A percentile compares a stretch with the other conserved stretches of the same genome.
Evolutionary conservation across 208 protist genomes (phyloP).

Genomic region (Naegleria gruberi): DNA sequence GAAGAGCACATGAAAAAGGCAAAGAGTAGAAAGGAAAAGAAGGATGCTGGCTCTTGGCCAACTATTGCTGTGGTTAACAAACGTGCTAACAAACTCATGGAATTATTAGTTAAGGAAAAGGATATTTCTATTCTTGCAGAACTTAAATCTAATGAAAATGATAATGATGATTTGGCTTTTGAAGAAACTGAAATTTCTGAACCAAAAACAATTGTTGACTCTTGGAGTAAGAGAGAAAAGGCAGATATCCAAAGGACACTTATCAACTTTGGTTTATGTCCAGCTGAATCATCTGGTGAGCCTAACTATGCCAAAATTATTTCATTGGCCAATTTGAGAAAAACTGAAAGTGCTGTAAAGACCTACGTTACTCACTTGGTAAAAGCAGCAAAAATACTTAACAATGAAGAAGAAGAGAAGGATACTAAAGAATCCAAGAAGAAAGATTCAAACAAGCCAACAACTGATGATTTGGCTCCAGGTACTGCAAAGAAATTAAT

Average conservation of each 20-base stretch:
- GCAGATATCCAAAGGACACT: not conserved
- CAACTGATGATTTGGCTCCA: not conserved
- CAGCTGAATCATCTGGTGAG: not conserved
- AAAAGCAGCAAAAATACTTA: not conserved
- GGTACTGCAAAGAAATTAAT: not conserved
- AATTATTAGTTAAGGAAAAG: not conserved
- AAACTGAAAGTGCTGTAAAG: not conserved
- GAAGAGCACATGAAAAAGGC: not conserved
- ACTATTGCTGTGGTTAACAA: not conserved
- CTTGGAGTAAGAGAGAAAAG: slow-evolving; percentile 4
- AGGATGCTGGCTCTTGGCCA: not conserved
- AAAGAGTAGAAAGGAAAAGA: slow-evolving; percentile 17
- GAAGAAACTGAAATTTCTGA: not conserved
- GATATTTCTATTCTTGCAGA: not conserved
- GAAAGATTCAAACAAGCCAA: not conserved
- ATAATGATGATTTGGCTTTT: not conserved
- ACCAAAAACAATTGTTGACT: not conserved
- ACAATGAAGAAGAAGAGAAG: not conserved
- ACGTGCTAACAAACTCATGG: not conserved
- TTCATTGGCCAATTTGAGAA: not conserved
- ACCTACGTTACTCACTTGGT: not conserved
- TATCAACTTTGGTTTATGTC: not conserved
- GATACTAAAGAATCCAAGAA: not conserved
- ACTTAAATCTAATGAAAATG: not conserved
- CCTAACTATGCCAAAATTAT: not conserved